These are phyloP conservation scores for Botrytis squamosa DNA, from an alignment of 2,329 filamentous ascomycete genomes.

Conservation along the genomic window DNA sequence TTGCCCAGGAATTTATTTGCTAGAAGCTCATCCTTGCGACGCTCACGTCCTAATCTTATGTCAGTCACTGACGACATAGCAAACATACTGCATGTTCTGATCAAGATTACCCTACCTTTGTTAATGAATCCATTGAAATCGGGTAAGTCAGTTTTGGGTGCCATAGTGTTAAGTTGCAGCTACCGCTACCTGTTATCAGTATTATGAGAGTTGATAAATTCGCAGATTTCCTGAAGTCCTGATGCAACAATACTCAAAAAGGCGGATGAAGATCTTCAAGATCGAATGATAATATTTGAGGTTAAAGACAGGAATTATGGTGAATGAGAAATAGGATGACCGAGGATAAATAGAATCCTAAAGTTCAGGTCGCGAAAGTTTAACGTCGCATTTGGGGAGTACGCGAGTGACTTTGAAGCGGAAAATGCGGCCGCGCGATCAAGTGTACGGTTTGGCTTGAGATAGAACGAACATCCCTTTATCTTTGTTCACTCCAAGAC, in stretches of 20 bases:
- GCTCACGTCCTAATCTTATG: constrained; percentile 50
- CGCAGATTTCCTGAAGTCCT: background rate
- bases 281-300: background rate
- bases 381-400: background rate
- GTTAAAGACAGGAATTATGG: background rate
- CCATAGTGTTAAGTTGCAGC: constrained; percentile 31
- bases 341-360: background rate
- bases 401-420: background rate
- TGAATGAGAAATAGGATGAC: background rate
- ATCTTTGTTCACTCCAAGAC: background rate
- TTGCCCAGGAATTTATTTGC: constrained; percentile 70
- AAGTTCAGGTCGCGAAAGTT: constrained; percentile 4
- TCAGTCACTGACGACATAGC: constrained; percentile 24
- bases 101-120: constrained; percentile 31
- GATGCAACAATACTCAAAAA: background rate
- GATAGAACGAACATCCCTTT: background rate
- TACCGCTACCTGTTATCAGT: background rate
- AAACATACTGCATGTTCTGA: background rate
- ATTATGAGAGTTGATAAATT: background rate
- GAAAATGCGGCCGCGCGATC: background rate
- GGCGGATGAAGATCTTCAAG: background rate
- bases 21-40: constrained; percentile 69
- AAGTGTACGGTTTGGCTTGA: background rate
- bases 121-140: constrained; percentile 40
- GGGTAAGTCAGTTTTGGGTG: constrained; percentile 34